Percentiles rank a stretch among this genome's conserved stretches.
Evolutionary conservation across 371 early-diverging fungal genomes (phyloP).

Genomic region (Nosema granulosis): DNA sequence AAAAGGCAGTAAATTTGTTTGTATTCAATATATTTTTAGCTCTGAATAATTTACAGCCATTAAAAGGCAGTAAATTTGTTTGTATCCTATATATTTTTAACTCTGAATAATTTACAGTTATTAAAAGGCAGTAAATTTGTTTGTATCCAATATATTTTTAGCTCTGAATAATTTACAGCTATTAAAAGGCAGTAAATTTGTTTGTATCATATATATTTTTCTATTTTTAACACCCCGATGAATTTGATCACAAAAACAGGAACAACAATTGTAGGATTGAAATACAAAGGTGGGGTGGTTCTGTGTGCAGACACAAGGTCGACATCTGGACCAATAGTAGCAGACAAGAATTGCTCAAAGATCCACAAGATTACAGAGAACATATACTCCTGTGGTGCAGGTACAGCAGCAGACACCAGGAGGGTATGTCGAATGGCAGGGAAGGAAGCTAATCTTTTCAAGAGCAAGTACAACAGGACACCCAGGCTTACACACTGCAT

Average conservation of each 20-base stretch:
- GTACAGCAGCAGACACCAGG: constrained; percentile 97
- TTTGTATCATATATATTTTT: no score
- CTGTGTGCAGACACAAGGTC: constrained; percentile 97
- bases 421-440: constrained; percentile 84
- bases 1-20: no score
- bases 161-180: no score
- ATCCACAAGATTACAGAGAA: constrained; percentile 95
- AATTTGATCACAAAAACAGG: constrained; percentile 83
- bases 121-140: no score
- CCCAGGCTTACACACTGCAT: constrained; percentile 83
- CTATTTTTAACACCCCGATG: constrained; percentile 29
- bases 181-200: no score
- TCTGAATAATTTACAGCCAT: no score
- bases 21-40: no score
- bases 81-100: no score
- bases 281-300: constrained; percentile 74
- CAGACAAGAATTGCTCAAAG: constrained; percentile 97
- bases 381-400: constrained; percentile 98
- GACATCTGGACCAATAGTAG: constrained; percentile 92
- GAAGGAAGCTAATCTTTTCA: constrained; percentile 83
- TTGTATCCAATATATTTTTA: no score
- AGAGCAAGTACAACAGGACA: constrained; percentile 77
- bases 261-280: constrained; percentile 77
- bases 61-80: no score
- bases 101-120: no score